Conservation (phyloP, 208 protist species). For the Vickermania ingenoplastis region DNA sequence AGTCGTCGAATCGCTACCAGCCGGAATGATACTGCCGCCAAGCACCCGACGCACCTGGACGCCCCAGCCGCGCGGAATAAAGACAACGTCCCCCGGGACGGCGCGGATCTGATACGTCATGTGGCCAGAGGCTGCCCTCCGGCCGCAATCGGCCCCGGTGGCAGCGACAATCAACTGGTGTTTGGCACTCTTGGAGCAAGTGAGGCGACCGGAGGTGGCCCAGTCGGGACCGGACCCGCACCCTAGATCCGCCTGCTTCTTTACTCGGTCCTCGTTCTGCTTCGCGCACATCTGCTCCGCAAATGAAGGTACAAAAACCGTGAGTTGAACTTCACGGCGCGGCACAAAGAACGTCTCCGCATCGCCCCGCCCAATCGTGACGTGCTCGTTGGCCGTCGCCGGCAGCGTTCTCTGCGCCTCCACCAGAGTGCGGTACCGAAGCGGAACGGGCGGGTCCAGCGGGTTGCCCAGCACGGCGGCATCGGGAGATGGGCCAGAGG, state of each 20-base stretch:
- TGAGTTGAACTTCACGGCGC: conserved; percentile 66
- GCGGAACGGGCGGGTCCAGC: conserved; percentile 37
- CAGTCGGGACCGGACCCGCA: not conserved
- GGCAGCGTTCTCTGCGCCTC: conserved; percentile 12
- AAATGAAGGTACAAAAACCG: conserved; percentile 32
- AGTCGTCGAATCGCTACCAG: not conserved
- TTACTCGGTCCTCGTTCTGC: conserved; percentile 45
- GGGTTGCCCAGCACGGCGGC: conserved; percentile 50
- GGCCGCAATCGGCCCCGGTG: not conserved
- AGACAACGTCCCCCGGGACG: conserved; percentile 73
- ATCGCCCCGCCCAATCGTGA: conserved; percentile 32
- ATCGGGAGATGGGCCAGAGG: conserved; percentile 14
- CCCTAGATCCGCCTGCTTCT: conserved; percentile 26
- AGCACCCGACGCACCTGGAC: conserved; percentile 51
- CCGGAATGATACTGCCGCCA: conserved; percentile 26
- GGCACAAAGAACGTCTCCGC: conserved; percentile 68
- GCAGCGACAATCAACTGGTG: not conserved
- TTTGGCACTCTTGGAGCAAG: not conserved
- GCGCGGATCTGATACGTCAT: conserved; percentile 53
- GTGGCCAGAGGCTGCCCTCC: not conserved
- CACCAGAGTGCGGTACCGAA: conserved; percentile 35
- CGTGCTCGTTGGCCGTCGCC: not conserved
- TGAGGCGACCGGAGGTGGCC: not conserved
- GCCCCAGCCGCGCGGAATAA: conserved; percentile 57
- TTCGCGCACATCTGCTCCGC: conserved; percentile 30